phyloP scores from a whole-genome alignment of 139 green algal genomes.

The Closterium sp. region DNA sequence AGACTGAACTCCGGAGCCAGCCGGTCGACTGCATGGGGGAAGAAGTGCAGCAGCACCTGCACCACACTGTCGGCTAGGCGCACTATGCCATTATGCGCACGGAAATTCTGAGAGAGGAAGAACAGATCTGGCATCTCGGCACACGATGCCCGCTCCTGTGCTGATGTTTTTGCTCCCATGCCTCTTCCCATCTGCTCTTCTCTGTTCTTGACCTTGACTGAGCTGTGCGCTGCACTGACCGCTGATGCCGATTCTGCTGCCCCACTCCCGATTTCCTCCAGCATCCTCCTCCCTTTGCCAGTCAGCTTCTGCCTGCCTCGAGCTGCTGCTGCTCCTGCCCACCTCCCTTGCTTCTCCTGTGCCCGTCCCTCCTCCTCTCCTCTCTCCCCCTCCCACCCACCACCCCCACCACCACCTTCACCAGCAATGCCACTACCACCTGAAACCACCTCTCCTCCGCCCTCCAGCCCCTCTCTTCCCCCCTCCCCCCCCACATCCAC shows the following conservation, averaged over 20 bases:
- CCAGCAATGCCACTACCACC: too few relatives aligned
- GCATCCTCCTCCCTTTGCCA: too few relatives aligned
- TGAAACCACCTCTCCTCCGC: too few relatives aligned
- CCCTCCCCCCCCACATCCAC: not conserved
- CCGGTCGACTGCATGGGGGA: conserved; percentile 62
- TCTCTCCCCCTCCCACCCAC: too few relatives aligned
- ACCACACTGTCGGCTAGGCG: conserved; percentile 66
- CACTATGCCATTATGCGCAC: conserved; percentile 69
- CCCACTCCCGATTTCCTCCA: not conserved
- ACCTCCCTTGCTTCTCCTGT: too few relatives aligned
- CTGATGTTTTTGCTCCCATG: not conserved
- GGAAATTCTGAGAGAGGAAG: conserved; percentile 58
- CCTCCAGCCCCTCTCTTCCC: too few relatives aligned
- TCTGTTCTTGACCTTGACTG: not conserved
- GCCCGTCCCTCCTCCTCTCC: too few relatives aligned
- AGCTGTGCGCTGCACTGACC: not conserved
- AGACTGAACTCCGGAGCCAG: conserved; percentile 66
- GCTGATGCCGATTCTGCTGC: not conserved
- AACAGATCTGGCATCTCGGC: conserved; percentile 17
- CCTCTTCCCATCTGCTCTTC: not conserved
- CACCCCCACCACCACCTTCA: too few relatives aligned
- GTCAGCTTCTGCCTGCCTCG: too few relatives aligned
- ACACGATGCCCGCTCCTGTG: not conserved
- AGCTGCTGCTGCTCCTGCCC: not conserved
- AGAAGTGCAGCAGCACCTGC: conserved; percentile 64